Evolutionary conservation across 192 early-diverging fungal species (phyloP).

Genomic region (Pecoramyces ruminantium): DNA sequence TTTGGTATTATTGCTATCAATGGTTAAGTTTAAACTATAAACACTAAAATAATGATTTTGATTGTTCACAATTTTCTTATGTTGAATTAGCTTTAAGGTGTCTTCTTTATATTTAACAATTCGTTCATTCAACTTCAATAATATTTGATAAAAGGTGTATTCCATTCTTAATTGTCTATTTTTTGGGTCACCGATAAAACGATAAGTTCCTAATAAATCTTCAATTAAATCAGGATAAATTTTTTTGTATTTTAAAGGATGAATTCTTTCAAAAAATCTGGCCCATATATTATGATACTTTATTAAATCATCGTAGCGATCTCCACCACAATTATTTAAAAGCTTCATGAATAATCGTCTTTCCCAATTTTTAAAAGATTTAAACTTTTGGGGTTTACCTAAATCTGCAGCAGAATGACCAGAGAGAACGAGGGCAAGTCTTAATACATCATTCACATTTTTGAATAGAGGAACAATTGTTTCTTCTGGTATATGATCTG

Average conservation of each 20-base stretch:
- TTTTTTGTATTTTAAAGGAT: not conserved
- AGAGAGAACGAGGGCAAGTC: not conserved
- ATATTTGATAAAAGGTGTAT: not conserved
- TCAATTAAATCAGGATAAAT: not conserved
- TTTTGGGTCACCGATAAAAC: not conserved
- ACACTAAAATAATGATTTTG: too few species aligned
- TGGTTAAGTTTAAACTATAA: too few species aligned
- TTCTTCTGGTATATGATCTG: not conserved
- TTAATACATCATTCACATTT: not conserved
- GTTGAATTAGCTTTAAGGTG: not conserved
- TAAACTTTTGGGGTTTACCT: not conserved
- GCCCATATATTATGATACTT: not conserved
- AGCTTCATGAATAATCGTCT: not conserved
- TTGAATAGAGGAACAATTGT: not conserved
- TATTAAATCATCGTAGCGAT: not conserved
- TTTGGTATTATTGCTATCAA: not conserved
- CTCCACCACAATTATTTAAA: not conserved
- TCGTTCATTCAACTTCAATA: not conserved
- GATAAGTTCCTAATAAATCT: not conserved
- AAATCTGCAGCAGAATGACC: not conserved
- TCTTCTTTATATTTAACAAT: not conserved
- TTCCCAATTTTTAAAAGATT: not conserved
- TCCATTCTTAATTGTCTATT: not conserved
- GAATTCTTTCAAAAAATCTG: not conserved
- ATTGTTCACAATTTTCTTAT: not conserved